Conservation (phyloP, 2,329 filamentous ascomycete species). For the Dactylonectria macrodidyma region DNA sequence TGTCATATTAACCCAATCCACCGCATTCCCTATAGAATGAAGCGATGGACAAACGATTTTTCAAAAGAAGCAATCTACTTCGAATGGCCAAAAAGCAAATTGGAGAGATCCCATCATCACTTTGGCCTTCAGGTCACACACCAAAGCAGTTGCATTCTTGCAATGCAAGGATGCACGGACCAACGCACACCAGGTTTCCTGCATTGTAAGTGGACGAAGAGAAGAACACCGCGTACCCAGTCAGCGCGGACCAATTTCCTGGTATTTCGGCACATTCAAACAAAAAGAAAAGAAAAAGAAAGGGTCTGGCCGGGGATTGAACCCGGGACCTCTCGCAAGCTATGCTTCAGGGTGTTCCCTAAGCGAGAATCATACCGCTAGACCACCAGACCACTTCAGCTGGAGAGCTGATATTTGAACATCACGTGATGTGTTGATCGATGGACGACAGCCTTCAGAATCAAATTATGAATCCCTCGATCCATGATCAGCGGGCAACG, state of each 20-base stretch:
- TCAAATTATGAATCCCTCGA: background rate
- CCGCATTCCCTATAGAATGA: too few relatives aligned
- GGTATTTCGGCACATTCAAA: background rate
- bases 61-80: too few relatives aligned
- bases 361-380: slow-evolving; percentile 82
- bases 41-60: too few relatives aligned
- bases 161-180: background rate
- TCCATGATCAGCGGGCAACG: background rate
- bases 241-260: background rate
- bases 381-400: slow-evolving; percentile 64
- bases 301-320: slow-evolving; percentile 63
- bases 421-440: slow-evolving; percentile 28
- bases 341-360: slow-evolving; percentile 64
- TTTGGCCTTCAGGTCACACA: too few relatives aligned
- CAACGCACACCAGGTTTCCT: background rate
- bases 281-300: slow-evolving; percentile 41
- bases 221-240: background rate
- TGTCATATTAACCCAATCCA: too few relatives aligned
- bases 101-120: too few relatives aligned
- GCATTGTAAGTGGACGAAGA: background rate
- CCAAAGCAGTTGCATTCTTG: background rate
- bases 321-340: slow-evolving; percentile 63
- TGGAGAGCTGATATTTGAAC: slow-evolving; percentile 2
- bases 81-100: too few relatives aligned
- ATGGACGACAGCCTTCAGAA: background rate